A percentile compares a stretch with the other conserved stretches of the same genome.
These are phyloP conservation scores for Polyporus tsugae DNA, from an alignment of 1,284 basidiomycete genomes.

Conservation along the genomic window DNA sequence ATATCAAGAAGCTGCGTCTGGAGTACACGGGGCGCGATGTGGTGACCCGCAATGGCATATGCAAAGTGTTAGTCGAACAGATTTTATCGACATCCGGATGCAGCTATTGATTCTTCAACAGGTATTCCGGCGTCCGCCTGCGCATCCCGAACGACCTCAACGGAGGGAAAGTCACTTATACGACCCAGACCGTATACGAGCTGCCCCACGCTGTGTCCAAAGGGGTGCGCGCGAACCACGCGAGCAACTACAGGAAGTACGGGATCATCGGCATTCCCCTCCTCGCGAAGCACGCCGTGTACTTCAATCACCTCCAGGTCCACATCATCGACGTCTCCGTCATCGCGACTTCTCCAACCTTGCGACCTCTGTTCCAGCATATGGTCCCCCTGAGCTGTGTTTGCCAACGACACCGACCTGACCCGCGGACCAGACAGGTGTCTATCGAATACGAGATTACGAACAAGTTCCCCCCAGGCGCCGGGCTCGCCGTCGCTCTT, in stretches of 20 bases:
- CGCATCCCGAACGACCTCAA: not conserved
- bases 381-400: not conserved
- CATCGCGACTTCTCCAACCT: too few species aligned
- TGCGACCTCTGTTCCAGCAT: too few species aligned
- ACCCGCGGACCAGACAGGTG: too few species aligned
- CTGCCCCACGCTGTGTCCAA: not conserved
- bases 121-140: not conserved
- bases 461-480: not conserved
- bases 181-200: not conserved
- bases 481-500: not conserved
- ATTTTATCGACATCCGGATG: not conserved
- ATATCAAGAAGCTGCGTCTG: not conserved
- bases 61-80: not conserved
- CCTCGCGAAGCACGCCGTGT: not conserved
- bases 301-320: not conserved
- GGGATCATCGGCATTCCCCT: not conserved
- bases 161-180: not conserved
- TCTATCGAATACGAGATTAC: not conserved
- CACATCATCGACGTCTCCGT: too few species aligned
- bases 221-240: not conserved
- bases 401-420: too few species aligned
- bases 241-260: not conserved
- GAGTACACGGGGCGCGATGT: not conserved
- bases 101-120: not conserved
- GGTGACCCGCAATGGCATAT: not conserved